Evolutionary conservation across 805 yeast genomes (phyloP).

Genomic region (Candida odintsovae): DNA sequence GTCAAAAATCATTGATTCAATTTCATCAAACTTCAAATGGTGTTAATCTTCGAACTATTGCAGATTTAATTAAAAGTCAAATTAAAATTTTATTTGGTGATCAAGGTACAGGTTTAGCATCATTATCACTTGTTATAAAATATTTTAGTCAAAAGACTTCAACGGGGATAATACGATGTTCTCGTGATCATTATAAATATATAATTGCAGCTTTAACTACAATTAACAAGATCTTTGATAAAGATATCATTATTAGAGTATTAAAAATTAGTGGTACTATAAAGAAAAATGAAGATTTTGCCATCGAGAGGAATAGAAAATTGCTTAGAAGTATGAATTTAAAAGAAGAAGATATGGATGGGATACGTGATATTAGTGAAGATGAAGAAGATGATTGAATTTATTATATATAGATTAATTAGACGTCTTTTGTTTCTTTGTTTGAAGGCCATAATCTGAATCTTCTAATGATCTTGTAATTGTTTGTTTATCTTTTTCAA

Average conservation of each 20-base stretch:
- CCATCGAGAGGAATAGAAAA: conserved; percentile 44
- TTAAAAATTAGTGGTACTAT: conserved; percentile 82
- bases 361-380: conserved; percentile 1
- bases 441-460: conserved; percentile 20
- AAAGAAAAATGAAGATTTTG: conserved; percentile 70
- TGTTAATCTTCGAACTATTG: conserved; percentile 44
- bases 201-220: conserved; percentile 64
- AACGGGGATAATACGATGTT: conserved; percentile 77
- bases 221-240: conserved; percentile 44
- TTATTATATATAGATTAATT: neutral
- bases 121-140: conserved; percentile 56
- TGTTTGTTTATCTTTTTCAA: conserved; percentile 30
- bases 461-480: conserved; percentile 8
- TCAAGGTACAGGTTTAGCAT: conserved; percentile 60
- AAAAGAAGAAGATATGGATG: conserved; percentile 12
- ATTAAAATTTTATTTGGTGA: conserved; percentile 73
- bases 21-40: conserved; percentile 45
- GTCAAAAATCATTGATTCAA: conserved; percentile 34
- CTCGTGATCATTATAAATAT: conserved; percentile 54
- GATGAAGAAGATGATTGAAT: conserved; percentile 7
- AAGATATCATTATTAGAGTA: conserved; percentile 46
- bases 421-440: conserved; percentile 13
- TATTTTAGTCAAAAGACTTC: conserved; percentile 79
- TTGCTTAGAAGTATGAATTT: conserved; percentile 16
- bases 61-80: conserved; percentile 47